Evolutionary conservation across 192 early-diverging fungal genomes (phyloP).

Genomic region (Glomus cerebriforme): DNA sequence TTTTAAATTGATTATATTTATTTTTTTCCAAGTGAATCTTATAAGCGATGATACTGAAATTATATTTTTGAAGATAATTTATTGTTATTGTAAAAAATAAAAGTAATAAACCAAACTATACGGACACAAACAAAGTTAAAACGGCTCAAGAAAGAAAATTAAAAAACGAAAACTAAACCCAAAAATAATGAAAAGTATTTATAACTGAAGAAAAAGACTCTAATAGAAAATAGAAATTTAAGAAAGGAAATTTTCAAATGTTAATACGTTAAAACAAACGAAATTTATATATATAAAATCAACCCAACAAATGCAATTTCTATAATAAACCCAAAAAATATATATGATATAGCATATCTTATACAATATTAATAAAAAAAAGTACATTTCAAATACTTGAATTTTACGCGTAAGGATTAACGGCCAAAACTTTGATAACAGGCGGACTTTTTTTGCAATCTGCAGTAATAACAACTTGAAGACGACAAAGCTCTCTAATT

Average conservation of each 20-base stretch:
- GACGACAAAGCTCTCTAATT: slow-evolving; percentile 47
- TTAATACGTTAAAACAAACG: not conserved
- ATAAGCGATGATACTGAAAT: not conserved
- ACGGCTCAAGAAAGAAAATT: not conserved
- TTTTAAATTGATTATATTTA: no score
- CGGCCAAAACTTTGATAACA: slow-evolving; percentile 55
- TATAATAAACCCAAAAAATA: not conserved
- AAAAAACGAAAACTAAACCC: not conserved
- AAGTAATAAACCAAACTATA: not conserved
- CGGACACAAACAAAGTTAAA: not conserved
- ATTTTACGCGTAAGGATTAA: slow-evolving; percentile 50
- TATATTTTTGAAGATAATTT: not conserved
- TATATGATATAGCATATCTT: not conserved
- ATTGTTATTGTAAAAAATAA: not conserved
- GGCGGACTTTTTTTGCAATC: slow-evolving; percentile 57
- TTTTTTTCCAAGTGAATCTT: no score
- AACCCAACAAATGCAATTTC: not conserved
- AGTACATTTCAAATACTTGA: not conserved
- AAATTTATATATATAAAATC: not conserved
- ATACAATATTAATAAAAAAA: not conserved
- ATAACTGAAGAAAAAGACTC: not conserved
- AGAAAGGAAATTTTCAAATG: not conserved
- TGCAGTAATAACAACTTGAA: slow-evolving; percentile 51
- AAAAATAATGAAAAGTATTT: not conserved
- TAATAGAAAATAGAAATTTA: not conserved